Percentiles rank a stretch among this genome's conserved stretches.
These are phyloP conservation scores for Harringtonia lauricola DNA, from an alignment of 2,329 filamentous ascomycete species.

Conservation along the genomic window DNA sequence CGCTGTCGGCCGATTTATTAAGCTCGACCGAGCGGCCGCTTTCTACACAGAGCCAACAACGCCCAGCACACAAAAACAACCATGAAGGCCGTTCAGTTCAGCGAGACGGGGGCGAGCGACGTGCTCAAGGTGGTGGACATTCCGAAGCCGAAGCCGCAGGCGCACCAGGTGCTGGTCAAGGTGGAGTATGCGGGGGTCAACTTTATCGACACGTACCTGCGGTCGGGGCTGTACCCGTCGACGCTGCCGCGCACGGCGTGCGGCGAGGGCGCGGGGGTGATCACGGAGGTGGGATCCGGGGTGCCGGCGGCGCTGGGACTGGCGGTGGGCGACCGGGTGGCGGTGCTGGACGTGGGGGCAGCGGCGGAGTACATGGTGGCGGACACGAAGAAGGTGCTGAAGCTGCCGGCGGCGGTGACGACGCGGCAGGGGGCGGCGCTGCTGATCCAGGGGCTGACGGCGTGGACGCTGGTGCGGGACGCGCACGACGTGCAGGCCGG, in stretches of 20 bases:
- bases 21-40: too few species aligned
- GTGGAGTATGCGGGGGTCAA: constrained; percentile 74
- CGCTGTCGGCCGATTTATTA: too few species aligned
- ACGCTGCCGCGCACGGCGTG: constrained; percentile 9
- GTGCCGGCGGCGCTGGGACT: constrained; percentile 9
- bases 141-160: constrained; percentile 53
- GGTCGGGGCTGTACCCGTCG: constrained; percentile 8
- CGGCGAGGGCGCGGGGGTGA: constrained; percentile 11
- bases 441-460: constrained; percentile 71
- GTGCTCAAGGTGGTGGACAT: constrained; percentile 59
- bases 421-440: constrained; percentile 56
- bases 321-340: constrained; percentile 49
- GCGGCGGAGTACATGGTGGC: constrained; percentile 48
- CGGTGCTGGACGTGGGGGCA: constrained; percentile 38
- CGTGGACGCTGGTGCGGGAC: constrained; percentile 67
- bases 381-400: constrained; percentile 42
- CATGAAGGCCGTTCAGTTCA: constrained; percentile 62
- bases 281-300: constrained; percentile 9
- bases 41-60: too few species aligned
- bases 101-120: constrained; percentile 59
- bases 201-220: constrained; percentile 64
- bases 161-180: constrained; percentile 64
- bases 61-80: too few species aligned
- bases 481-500: constrained; percentile 25
- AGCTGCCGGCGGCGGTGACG: constrained; percentile 51